These are phyloP conservation scores for Trypanosoma brucei DNA, from an alignment of 208 protist species.

Conservation along the genomic window DNA sequence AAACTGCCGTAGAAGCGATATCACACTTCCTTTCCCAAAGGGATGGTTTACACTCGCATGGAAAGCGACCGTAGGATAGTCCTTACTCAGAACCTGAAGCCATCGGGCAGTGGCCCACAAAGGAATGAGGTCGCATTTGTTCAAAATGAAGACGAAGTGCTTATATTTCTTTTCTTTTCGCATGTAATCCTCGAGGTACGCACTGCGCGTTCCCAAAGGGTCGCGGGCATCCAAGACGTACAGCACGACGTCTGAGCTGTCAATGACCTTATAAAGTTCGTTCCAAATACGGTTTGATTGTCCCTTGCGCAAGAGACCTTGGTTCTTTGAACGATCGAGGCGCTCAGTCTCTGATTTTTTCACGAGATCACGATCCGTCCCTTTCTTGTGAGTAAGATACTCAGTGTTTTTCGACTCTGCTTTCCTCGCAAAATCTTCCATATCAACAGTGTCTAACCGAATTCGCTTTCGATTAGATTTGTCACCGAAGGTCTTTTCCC, in stretches of 20 bases:
- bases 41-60: slow-evolving; percentile 98
- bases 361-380: slow-evolving; percentile 59
- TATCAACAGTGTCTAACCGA: slow-evolving; percentile 50
- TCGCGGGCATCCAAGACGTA: slow-evolving; percentile 98
- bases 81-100: slow-evolving; percentile 96
- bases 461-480: slow-evolving; percentile 92
- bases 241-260: slow-evolving; percentile 99
- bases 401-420: slow-evolving; percentile 36
- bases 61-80: slow-evolving; percentile 99
- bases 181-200: slow-evolving; percentile 92
- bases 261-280: slow-evolving; percentile 99
- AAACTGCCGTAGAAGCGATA: slow-evolving; percentile 98
- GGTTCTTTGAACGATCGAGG: slow-evolving; percentile 78
- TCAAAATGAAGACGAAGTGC: slow-evolving; percentile 99
- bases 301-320: slow-evolving; percentile 95
- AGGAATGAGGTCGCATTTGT: slow-evolving; percentile 99
- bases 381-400: slow-evolving; percentile 50
- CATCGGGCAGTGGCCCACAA: slow-evolving; percentile 97
- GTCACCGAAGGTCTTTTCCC: slow-evolving; percentile 95
- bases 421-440: slow-evolving; percentile 49
- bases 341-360: slow-evolving; percentile 24
- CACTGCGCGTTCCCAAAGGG: slow-evolving; percentile 97
- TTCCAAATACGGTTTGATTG: slow-evolving; percentile 99
- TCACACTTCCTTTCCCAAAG: slow-evolving; percentile 99
- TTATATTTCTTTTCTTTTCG: slow-evolving; percentile 97